A percentile compares a stretch with the other conserved stretches of the same genome.
Conservation (phyloP, 2,329 filamentous ascomycete species). For the Cylindrodendrum hubeiense region DNA sequence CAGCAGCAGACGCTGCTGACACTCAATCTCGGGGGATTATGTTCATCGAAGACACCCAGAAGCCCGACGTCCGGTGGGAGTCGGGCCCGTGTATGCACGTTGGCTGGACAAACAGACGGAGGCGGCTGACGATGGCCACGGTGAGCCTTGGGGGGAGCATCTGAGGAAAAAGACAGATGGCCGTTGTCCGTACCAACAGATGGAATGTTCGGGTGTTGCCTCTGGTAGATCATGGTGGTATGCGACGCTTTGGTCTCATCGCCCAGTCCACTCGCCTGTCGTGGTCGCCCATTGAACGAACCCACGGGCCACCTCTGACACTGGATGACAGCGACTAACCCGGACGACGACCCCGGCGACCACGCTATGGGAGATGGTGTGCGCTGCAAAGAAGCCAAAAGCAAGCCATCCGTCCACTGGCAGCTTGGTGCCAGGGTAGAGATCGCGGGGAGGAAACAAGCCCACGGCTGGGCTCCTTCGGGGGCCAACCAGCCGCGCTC, state of each 20-base stretch:
- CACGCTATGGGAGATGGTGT: slow-evolving; percentile 27
- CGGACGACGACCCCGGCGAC: slow-evolving; percentile 6
- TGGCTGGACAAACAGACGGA: not conserved
- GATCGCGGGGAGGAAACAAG: slow-evolving; percentile 43
- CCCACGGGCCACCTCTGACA: not conserved
- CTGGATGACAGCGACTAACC: slow-evolving; percentile 9
- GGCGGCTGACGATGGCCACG: not conserved
- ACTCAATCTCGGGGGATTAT: not conserved
- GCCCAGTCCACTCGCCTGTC: not conserved
- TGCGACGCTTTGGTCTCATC: slow-evolving; percentile 16
- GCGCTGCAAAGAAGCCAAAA: slow-evolving; percentile 25
- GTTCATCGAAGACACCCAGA: slow-evolving; percentile 1
- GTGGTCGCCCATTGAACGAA: not conserved
- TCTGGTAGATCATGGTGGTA: slow-evolving; percentile 1
- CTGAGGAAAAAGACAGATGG: not conserved
- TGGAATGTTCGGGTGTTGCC: slow-evolving; percentile 34
- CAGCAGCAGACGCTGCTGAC: not conserved
- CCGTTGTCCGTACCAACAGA: slow-evolving; percentile 1
- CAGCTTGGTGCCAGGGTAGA: slow-evolving; percentile 27
- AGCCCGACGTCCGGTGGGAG: not conserved
- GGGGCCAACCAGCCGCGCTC: slow-evolving; percentile 23
- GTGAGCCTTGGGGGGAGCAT: not conserved
- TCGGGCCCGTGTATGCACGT: not conserved
- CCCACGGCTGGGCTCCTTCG: slow-evolving; percentile 23
- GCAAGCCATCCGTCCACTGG: slow-evolving; percentile 30